A percentile compares a stretch with the other conserved stretches of the same genome.
Evolutionary conservation across 257 asterid species (phyloP).

Genomic region (Cruciata laevipes): DNA sequence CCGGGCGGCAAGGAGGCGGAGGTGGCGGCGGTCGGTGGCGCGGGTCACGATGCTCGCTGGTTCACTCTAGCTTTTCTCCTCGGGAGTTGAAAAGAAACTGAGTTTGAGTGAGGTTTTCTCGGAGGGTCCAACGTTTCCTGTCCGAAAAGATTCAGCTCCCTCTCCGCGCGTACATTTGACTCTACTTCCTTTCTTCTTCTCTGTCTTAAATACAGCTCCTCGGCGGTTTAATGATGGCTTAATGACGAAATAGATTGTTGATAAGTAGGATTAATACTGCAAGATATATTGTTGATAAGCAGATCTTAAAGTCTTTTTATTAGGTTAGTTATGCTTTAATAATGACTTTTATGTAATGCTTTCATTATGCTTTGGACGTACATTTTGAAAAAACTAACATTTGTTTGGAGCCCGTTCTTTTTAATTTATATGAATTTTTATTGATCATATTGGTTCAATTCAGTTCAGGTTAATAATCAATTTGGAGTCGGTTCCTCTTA

Average conservation of each 20-base stretch:
- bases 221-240: background rate
- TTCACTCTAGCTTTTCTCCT: constrained; percentile 17
- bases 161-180: constrained; percentile 16
- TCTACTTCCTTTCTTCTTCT: background rate
- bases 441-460: too few species aligned
- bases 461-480: too few species aligned
- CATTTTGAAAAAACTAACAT: too few species aligned
- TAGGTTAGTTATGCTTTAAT: background rate
- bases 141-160: background rate
- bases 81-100: constrained; percentile 35
- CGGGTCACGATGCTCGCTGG: constrained; percentile 4
- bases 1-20: constrained; percentile 13
- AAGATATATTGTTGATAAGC: background rate
- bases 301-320: background rate
- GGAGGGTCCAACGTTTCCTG: constrained; percentile 24
- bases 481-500: too few species aligned
- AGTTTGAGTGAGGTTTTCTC: constrained; percentile 25
- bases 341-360: background rate
- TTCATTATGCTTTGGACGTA: too few species aligned
- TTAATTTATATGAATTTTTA: too few species aligned
- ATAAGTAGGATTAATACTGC: background rate
- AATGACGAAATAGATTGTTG: background rate
- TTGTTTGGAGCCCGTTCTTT: too few species aligned
- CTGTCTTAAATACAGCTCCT: background rate
- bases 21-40: constrained; percentile 10